Percentiles rank a stretch among this genome's conserved stretches.
phyloP scores from a whole-genome alignment of 164 flowering plant species.

The Kalanchoe fedtschenkoi region DNA sequence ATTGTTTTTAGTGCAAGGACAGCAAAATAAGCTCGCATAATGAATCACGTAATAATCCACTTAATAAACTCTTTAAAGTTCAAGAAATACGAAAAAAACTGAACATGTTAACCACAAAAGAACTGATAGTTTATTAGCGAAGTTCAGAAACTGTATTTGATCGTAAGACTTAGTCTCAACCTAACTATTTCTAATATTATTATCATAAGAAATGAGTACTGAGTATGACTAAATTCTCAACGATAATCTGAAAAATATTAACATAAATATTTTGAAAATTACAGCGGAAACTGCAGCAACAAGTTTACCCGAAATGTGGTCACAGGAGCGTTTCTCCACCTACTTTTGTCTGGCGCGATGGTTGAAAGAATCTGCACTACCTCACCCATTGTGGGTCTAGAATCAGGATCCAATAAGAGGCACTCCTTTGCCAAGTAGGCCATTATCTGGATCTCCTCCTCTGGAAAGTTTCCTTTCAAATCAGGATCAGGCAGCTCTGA shows the following conservation, averaged over 20 bases:
- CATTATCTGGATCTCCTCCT: slow-evolving; percentile 88
- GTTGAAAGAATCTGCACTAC: slow-evolving; percentile 90
- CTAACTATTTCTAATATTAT: not conserved
- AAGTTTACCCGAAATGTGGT: slow-evolving; percentile 47
- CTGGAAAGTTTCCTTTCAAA: slow-evolving; percentile 58
- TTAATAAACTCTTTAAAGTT: too few species aligned
- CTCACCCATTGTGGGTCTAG: slow-evolving; percentile 88
- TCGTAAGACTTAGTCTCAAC: not conserved
- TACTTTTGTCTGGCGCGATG: slow-evolving; percentile 58
- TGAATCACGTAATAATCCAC: too few species aligned
- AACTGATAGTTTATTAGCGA: too few species aligned
- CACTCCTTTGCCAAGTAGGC: slow-evolving; percentile 93
- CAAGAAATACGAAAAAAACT: too few species aligned
- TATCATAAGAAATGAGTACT: not conserved
- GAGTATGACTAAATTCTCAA: not conserved
- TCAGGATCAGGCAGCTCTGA: slow-evolving; percentile 72
- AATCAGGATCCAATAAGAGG: slow-evolving; percentile 77
- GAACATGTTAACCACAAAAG: too few species aligned
- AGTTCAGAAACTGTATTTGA: too few species aligned
- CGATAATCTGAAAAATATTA: not conserved
- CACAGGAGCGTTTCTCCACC: slow-evolving; percentile 37
- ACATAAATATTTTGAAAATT: not conserved
- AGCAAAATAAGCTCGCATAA: not conserved
- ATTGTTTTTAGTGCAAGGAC: not conserved
- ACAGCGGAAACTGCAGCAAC: not conserved